These are phyloP conservation scores for Letharia lupina DNA, from an alignment of 495 filamentous ascomycete genomes.

Conservation along the genomic window DNA sequence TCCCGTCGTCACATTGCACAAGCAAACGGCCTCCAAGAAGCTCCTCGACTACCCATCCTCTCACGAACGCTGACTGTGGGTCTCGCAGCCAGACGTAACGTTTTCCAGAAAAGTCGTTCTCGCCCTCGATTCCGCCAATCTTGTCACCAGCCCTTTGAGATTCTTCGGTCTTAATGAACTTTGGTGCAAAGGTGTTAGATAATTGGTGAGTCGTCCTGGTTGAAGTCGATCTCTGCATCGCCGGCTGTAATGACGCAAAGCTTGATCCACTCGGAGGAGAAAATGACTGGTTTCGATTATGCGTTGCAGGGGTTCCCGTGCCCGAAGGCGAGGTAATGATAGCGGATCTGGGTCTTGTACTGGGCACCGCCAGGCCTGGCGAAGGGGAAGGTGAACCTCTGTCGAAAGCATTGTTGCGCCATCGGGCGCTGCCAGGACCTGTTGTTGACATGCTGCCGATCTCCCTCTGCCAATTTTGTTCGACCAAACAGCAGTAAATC, in stretches of 20 bases:
- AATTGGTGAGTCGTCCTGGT: slow-evolving; percentile 43
- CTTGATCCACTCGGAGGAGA: slow-evolving; percentile 37
- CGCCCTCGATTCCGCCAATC: slow-evolving; percentile 75
- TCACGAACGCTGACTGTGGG: slow-evolving; percentile 76
- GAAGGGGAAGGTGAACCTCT: slow-evolving; percentile 56
- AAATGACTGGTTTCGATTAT: slow-evolving; percentile 50
- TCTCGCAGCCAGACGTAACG: slow-evolving; percentile 97
- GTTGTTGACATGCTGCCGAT: slow-evolving; percentile 19
- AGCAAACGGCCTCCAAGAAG: slow-evolving; percentile 55
- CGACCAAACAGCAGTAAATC: background rate
- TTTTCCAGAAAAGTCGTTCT: slow-evolving; percentile 98
- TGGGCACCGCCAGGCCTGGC: slow-evolving; percentile 44
- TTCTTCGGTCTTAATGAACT: slow-evolving; percentile 84
- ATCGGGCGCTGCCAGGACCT: slow-evolving; percentile 38
- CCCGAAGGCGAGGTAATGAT: slow-evolving; percentile 51
- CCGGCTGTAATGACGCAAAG: slow-evolving; percentile 30
- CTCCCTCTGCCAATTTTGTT: background rate
- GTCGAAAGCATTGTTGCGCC: slow-evolving; percentile 70
- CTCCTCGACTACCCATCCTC: slow-evolving; percentile 85
- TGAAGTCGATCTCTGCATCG: slow-evolving; percentile 54
- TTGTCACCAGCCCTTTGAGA: slow-evolving; percentile 55
- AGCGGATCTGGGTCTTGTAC: slow-evolving; percentile 61
- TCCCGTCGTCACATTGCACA: slow-evolving; percentile 91
- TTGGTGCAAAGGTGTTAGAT: slow-evolving; percentile 81
- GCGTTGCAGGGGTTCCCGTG: slow-evolving; percentile 36